Percentiles rank a stretch among this genome's conserved stretches.
These are phyloP conservation scores for Xylariaceae sp. DNA, from an alignment of 2,329 filamentous ascomycete species.

Conservation along the genomic window DNA sequence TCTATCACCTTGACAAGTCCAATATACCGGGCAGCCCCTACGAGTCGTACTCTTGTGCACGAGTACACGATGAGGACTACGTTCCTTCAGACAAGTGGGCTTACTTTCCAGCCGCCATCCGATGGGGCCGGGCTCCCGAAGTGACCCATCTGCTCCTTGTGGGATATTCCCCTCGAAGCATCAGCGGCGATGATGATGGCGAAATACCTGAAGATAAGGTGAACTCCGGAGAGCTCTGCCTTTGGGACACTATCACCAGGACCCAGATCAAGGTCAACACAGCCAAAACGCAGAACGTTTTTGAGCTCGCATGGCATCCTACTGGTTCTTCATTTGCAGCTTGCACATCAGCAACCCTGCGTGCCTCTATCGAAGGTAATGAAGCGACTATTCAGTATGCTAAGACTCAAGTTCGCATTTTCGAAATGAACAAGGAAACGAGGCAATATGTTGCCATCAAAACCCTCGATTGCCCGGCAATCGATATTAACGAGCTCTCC, in stretches of 20 bases:
- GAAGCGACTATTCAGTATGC: conserved; percentile 40
- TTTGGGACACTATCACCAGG: conserved; percentile 50
- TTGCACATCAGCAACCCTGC: conserved; percentile 50
- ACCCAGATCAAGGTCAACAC: conserved; percentile 45
- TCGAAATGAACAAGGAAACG: conserved; percentile 33
- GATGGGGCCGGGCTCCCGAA: conserved; percentile 48
- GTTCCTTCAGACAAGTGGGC: conserved; percentile 48
- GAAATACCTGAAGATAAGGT: conserved; percentile 54
- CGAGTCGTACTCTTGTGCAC: conserved; percentile 32
- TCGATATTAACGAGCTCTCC: conserved; percentile 59
- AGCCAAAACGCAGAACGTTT: conserved; percentile 54
- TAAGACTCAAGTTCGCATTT: conserved; percentile 55
- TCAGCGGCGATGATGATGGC: conserved; percentile 43
- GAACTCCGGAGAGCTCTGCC: conserved; percentile 54
- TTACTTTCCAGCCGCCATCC: conserved; percentile 58
- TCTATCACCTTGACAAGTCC: conserved; percentile 43
- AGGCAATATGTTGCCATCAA: conserved; percentile 44
- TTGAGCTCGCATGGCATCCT: conserved; percentile 61
- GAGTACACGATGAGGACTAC: conserved; percentile 31
- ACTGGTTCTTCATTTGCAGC: conserved; percentile 48
- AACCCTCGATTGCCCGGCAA: conserved; percentile 53
- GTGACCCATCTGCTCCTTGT: conserved; percentile 52
- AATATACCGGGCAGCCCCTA: conserved; percentile 17
- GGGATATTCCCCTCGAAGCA: conserved; percentile 57
- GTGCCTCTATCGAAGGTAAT: conserved; percentile 17